These are phyloP conservation scores for Aspergillus thermomutatus DNA, from an alignment of 2,329 filamentous ascomycete genomes.

Conservation along the genomic window DNA sequence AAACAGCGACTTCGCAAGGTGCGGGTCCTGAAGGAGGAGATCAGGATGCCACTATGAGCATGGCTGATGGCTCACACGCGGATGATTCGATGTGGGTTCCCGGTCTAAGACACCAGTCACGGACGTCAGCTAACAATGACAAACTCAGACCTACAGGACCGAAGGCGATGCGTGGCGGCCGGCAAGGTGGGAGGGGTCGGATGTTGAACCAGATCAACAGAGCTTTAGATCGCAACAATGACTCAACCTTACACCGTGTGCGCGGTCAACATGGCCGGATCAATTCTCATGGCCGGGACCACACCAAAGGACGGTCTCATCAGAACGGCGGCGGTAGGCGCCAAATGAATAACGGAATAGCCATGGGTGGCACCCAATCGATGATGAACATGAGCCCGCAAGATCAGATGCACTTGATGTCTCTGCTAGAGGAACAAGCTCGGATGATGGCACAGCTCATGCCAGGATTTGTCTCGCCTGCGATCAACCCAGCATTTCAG, in stretches of 20 bases:
- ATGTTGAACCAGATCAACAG: slow-evolving; percentile 83
- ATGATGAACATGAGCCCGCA: slow-evolving; percentile 59
- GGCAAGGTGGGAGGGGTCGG: slow-evolving; percentile 65
- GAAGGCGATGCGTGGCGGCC: slow-evolving; percentile 84
- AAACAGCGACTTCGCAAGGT: slow-evolving; percentile 21
- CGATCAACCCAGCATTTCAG: slow-evolving; percentile 54
- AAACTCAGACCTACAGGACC: slow-evolving; percentile 78
- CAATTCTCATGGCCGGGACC: slow-evolving; percentile 69
- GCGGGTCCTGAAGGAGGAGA: slow-evolving; percentile 31
- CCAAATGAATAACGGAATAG: slow-evolving; percentile 42
- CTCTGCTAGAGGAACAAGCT: slow-evolving; percentile 80
- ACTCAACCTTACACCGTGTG: slow-evolving; percentile 76
- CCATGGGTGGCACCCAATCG: slow-evolving; percentile 32
- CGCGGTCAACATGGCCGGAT: slow-evolving; percentile 72
- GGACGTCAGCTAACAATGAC: slow-evolving; percentile 37
- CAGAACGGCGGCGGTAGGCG: slow-evolving; percentile 42
- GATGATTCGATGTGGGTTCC: slow-evolving; percentile 39
- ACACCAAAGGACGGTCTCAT: slow-evolving; percentile 65
- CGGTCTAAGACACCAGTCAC: neutral
- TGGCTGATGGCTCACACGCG: slow-evolving; percentile 55
- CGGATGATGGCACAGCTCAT: slow-evolving; percentile 77
- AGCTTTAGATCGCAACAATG: slow-evolving; percentile 70
- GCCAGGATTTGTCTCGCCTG: slow-evolving; percentile 52
- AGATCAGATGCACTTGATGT: slow-evolving; percentile 71
- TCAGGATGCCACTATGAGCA: slow-evolving; percentile 74